Conservation (phyloP, 805 yeast genomes). For the Phaffomyces antillensis region DNA sequence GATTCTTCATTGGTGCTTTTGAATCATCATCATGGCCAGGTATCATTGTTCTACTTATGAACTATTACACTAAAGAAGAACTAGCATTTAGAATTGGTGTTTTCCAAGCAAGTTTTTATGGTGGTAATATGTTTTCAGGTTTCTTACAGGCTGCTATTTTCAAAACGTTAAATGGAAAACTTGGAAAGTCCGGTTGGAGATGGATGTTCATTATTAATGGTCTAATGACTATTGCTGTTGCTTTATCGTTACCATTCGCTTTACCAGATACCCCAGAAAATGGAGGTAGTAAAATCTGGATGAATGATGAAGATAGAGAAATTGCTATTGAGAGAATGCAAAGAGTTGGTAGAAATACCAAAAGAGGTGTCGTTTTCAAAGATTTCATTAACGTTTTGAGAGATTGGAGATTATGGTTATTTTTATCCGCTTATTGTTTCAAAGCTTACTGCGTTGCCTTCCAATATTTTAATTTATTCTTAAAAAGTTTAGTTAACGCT, state of each 20-base stretch:
- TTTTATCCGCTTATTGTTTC: slow-evolving; percentile 9
- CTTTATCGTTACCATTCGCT: slow-evolving; percentile 28
- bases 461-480: slow-evolving; percentile 11
- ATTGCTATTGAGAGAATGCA: slow-evolving; percentile 22
- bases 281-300: slow-evolving; percentile 23
- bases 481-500: slow-evolving; percentile 10
- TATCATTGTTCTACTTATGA: slow-evolving; percentile 26
- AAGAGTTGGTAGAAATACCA: slow-evolving; percentile 11
- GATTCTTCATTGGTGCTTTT: slow-evolving; percentile 63
- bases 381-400: slow-evolving; percentile 1
- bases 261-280: slow-evolving; percentile 32
- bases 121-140: slow-evolving; percentile 23
- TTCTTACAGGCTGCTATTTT: slow-evolving; percentile 27
- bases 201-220: slow-evolving; percentile 16
- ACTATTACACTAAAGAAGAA: slow-evolving; percentile 31
- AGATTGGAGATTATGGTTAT: slow-evolving; percentile 12
- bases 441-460: slow-evolving; percentile 7
- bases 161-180: slow-evolving; percentile 4
- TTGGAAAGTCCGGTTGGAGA: slow-evolving; percentile 10
- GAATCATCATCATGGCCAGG: slow-evolving; percentile 58
- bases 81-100: slow-evolving; percentile 27
- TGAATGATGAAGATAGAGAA: slow-evolving; percentile 24
- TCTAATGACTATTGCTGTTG: slow-evolving; percentile 17
- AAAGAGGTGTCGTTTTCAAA: slow-evolving; percentile 5
- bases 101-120: slow-evolving; percentile 11